Evolutionary conservation across 768 basidiomycete species (phyloP).

Genomic region (Naematelia aurantialba): DNA sequence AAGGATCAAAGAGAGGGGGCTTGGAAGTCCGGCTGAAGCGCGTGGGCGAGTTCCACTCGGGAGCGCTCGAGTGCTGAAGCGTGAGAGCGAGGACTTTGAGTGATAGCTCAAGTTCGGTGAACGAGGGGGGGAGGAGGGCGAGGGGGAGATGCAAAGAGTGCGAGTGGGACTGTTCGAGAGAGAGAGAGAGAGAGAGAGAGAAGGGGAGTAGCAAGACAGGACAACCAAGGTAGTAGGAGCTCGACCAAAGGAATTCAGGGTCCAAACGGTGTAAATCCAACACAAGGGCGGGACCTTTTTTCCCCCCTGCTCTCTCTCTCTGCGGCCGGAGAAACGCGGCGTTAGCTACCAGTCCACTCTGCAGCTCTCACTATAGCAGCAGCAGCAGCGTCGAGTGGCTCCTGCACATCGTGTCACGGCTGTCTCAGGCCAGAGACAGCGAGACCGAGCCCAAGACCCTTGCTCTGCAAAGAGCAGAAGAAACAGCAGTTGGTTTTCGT

Average conservation of each 20-base stretch:
- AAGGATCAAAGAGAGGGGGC: not conserved
- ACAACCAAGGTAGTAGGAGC: not conserved
- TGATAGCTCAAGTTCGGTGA: not conserved
- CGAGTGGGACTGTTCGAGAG: slow-evolving; percentile 3
- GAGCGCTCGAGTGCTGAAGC: not conserved
- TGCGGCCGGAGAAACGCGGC: not conserved
- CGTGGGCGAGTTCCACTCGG: too few species aligned
- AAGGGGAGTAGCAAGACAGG: slow-evolving; percentile 3
- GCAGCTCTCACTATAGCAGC: not conserved
- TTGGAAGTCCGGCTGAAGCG: slow-evolving; percentile 3
- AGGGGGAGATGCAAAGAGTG: not conserved
- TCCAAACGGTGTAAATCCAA: slow-evolving; percentile 3
- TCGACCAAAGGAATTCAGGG: not conserved
- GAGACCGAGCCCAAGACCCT: too few species aligned
- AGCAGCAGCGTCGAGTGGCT: too few species aligned
- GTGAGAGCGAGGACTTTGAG: not conserved
- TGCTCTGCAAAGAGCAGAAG: too few species aligned
- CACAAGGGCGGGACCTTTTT: not conserved
- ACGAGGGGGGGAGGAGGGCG: slow-evolving; percentile 1
- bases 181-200: slow-evolving; percentile 2
- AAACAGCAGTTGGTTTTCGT: not conserved
- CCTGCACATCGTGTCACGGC: too few species aligned
- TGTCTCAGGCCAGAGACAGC: not conserved
- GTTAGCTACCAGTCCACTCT: not conserved
- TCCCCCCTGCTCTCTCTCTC: not conserved